Base-by-base conservation (phyloP, 2,329 filamentous ascomycete genomes). In the Rhynchosporium graminicola region DNA sequence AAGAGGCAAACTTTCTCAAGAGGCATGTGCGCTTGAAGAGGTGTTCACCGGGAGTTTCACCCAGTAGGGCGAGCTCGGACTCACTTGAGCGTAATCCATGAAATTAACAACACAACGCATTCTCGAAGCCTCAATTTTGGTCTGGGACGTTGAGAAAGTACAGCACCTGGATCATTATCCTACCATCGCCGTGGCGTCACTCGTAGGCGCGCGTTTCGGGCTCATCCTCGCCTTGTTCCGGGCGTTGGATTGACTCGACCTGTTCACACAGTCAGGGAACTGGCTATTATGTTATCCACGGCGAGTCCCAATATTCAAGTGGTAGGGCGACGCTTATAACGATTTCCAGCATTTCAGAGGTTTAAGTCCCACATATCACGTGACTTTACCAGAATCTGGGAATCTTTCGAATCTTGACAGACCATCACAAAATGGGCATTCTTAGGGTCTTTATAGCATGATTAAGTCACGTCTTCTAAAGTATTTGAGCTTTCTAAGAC, bases 21-120 rank as follows among this genome's bases (percentile, higher is more conserved):
- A 7, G n/a, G 15, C n/a, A 13, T 13, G 20, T 54, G 36, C 40
- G 36, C 38, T 26, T 26, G 36, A 54, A 15, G 36, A 40, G 36
- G 9, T 42, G n/a, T 54, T 42, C 43, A 10, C 33, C 36, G 36
- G 51, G 9, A 54, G 51, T 54, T 54, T 54, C 51, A 54, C 26
- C 33, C 12, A 29, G 7, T 42, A 3, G 33, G 10, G 9, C 36
- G 15, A 38, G 48, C 9, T 54, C 51, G 38, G 20, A 31, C 51
- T 20, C 10, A 54, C 40, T 33, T 54, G 51, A 42, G 51, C 51
- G 51, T 26, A 52, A 20, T 8, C 51, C 36, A 54, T 20, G 51
- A 42, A 20, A 20, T 20, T 40, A 10, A 54, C 51, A 36, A 9
- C 51, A 8, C 28, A 38, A 54, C 40, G 28, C 36, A 54, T 54